Conservation (phyloP, 805 yeast genomes). For the Spathaspora boniae region DNA sequence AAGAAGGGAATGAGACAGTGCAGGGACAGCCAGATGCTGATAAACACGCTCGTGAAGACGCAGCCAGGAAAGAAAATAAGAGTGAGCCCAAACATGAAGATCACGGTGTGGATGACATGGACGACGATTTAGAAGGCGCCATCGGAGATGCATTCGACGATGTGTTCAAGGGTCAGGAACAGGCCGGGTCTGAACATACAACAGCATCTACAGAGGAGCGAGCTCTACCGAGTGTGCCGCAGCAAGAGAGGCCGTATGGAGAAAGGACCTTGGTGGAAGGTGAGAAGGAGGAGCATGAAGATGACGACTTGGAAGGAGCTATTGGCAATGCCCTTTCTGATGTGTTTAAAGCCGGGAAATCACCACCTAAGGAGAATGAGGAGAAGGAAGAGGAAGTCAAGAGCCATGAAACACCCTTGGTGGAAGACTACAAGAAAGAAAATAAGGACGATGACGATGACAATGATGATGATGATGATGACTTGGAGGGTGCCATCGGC, state of each 20-base stretch:
- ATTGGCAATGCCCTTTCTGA: background rate
- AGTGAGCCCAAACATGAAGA: background rate
- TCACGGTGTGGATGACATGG: constrained; percentile 19
- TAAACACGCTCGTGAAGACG: no score
- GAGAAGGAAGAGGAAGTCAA: background rate
- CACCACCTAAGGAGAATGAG: background rate
- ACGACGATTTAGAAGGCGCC: constrained; percentile 21
- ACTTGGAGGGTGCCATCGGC: constrained; percentile 28
- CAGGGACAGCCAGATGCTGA: no score
- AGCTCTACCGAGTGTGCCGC: no score
- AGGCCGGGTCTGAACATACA: no score
- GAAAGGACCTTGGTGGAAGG: no score
- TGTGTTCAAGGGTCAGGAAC: no score
- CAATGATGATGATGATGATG: constrained; percentile 19
- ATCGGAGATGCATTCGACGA: constrained; percentile 25
- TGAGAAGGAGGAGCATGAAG: no score
- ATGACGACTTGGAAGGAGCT: background rate
- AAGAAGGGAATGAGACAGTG: no score
- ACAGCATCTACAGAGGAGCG: no score
- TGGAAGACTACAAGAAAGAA: background rate
- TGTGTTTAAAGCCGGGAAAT: background rate
- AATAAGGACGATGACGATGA: constrained; percentile 7
- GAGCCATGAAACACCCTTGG: background rate
- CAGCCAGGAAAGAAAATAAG: background rate
- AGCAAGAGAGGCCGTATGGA: no score